These are phyloP conservation scores for Epichloe coenophiala DNA, from an alignment of 2,329 filamentous ascomycete species.

Conservation along the genomic window DNA sequence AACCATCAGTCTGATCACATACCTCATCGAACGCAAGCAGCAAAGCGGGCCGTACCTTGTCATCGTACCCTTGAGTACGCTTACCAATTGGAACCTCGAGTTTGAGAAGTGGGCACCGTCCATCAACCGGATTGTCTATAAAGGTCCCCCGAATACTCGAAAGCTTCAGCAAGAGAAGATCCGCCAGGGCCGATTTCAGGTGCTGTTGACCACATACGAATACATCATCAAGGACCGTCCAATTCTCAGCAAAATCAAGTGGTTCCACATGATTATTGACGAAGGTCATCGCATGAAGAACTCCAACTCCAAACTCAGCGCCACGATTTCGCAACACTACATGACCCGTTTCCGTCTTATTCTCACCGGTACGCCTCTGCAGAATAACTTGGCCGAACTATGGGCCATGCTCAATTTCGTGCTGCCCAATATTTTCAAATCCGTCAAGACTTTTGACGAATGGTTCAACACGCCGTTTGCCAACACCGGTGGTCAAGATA, in stretches of 20 bases:
- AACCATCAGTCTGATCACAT: slow-evolving; percentile 93
- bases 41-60: slow-evolving; percentile 89
- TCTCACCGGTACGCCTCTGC: slow-evolving; percentile 88
- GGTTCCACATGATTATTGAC: slow-evolving; percentile 99
- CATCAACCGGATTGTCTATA: slow-evolving; percentile 82
- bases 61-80: slow-evolving; percentile 89
- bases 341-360: slow-evolving; percentile 90
- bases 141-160: slow-evolving; percentile 82
- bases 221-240: slow-evolving; percentile 99
- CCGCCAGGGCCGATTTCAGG: slow-evolving; percentile 88
- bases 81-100: slow-evolving; percentile 97
- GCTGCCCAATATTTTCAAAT: slow-evolving; percentile 97
- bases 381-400: slow-evolving; percentile 91
- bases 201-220: slow-evolving; percentile 93
- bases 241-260: slow-evolving; percentile 94
- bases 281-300: slow-evolving; percentile 99
- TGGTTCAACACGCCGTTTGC: slow-evolving; percentile 99
- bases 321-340: slow-evolving; percentile 91
- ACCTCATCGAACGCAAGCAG: slow-evolving; percentile 90
- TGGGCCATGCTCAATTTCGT: slow-evolving; percentile 99
- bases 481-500: slow-evolving; percentile 94
- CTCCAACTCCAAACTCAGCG: slow-evolving; percentile 86
- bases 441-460: slow-evolving; percentile 95
- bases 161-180: slow-evolving; percentile 91
- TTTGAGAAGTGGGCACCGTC: slow-evolving; percentile 98